Base-by-base conservation (phyloP, 2,329 filamentous ascomycete genomes). In the Alternaria ethzedia region DNA sequence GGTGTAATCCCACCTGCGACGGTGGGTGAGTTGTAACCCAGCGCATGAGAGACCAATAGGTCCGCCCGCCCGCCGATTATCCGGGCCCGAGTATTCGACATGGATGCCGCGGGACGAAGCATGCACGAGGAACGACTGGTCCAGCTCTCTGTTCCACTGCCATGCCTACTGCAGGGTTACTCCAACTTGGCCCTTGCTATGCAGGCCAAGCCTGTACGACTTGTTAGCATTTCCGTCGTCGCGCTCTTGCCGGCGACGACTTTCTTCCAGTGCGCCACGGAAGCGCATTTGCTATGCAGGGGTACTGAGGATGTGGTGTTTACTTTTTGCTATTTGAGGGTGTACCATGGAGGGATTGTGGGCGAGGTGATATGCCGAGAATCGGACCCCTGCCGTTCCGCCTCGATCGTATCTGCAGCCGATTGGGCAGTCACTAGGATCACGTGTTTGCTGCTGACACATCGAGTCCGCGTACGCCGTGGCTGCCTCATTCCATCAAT, bases 41-140 rank as follows among this genome's bases (percentile, higher is more conserved):
- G 54, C 54, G 54, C 54, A 62, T 58, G 59, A 41, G 45, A 52
- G 45, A 46, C 20, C 55, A 47, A 63, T 63, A 54, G 60, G 47
- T 28, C 56, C 60, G 41, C 55, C 36, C 49, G 28, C n/a, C 28
- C 49, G 28, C 49, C 56, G 50, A 25, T 41, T 54, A 47, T 59
- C 60, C 59, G 59, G 47, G 41, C 47, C 55, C 55, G 55, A 63
- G 47, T 46, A 50, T 63, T 45, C 45, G 54, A 55, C 60, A 63
- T 63, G 60, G 60, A 63, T 63, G 41, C 41, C 60, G 60, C 60
- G 60, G 60, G 60, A 63, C 60, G 60, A 63, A 59, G 60, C 60
- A 63, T 63, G 60, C 56, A 54, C 55, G 56, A 63, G 32, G 55
- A 59, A 63, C 55, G 56, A 59, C 56, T 63, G 60, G 60, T 50